Evolutionary conservation across 179 eudicot genomes (phyloP), one percentile per base, ranked within the genome.

Genomic region (Spinacia oleracea): DNA sequence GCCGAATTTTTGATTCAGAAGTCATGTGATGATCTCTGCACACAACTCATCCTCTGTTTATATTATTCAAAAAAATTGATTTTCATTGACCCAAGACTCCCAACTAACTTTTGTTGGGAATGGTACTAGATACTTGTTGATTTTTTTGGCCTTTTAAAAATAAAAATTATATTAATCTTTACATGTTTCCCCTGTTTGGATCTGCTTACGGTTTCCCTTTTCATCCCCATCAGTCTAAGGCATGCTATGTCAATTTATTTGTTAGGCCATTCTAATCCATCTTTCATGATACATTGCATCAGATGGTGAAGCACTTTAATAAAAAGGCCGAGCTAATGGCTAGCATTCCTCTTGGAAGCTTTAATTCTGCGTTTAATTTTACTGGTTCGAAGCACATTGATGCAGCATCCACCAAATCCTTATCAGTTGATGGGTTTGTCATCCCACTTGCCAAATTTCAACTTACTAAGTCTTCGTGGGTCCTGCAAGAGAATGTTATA

Each of bases 291-390:
- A 35, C 55, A 12, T 81, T 76, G 77, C 48, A 77, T 79, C 91
- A 92, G 98, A 94, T 94, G 98, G 92, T 88, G 68, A 94, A 89
- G 67, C 88, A 85, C 79, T 89, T 89, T 84, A 94, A 94, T 87
- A 87, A 83, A 79, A 92, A 84, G 78, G 91, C 92, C 27, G 83
- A 85, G 80, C 83, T 94, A 64, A 79, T 86, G 25, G 96, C 84
- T 58, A 77, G 76, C 53, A 74, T 86, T 77, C 96, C 98, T 72
- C 91, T 92, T 70, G 98, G 98, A 81, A 85, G 94, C 87, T 94
- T 94, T 89, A 94, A 90, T 85, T 88, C 91, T 82, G 96, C 96
- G 15, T 94, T 91, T 82, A 94, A 93, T 84, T 91, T 84, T 79
- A 89, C 98, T 66, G 94, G 97, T 70, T 89, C 92, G 18, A 90